Evolutionary conservation across 179 eudicot species (phyloP).

Genomic region (Beta lomatogona): DNA sequence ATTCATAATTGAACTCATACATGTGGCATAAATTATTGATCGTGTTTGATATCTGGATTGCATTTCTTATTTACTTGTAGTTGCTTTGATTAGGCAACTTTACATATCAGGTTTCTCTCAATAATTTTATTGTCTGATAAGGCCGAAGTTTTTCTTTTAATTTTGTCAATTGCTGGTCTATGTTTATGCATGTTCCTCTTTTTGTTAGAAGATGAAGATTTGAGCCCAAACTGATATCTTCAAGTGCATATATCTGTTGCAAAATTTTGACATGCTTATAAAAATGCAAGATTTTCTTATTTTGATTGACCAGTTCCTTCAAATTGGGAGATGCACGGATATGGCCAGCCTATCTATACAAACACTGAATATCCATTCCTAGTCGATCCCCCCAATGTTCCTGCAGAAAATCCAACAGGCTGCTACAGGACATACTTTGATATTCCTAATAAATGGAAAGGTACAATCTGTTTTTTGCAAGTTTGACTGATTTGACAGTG

Average conservation of each 20-base stretch:
- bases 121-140: background rate
- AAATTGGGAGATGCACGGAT: constrained; percentile 98
- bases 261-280: constrained; percentile 4
- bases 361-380: constrained; percentile 84
- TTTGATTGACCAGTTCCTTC: constrained; percentile 76
- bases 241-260: background rate
- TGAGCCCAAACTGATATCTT: background rate
- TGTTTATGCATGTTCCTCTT: background rate
- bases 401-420: constrained; percentile 89
- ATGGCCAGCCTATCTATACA: constrained; percentile 88
- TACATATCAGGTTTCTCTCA: background rate
- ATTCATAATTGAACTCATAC: background rate
- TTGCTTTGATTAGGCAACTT: background rate
- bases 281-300: constrained; percentile 15
- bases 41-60: background rate
- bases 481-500: background rate
- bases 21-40: background rate
- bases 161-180: background rate
- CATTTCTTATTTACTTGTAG: background rate
- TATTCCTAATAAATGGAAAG: constrained; percentile 86
- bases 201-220: background rate
- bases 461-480: constrained; percentile 37
- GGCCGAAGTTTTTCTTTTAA: background rate
- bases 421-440: constrained; percentile 86
- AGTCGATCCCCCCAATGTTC: constrained; percentile 82